Evolutionary conservation across 2,329 filamentous ascomycete genomes (phyloP).

Genomic region (Colletotrichum caudatum): DNA sequence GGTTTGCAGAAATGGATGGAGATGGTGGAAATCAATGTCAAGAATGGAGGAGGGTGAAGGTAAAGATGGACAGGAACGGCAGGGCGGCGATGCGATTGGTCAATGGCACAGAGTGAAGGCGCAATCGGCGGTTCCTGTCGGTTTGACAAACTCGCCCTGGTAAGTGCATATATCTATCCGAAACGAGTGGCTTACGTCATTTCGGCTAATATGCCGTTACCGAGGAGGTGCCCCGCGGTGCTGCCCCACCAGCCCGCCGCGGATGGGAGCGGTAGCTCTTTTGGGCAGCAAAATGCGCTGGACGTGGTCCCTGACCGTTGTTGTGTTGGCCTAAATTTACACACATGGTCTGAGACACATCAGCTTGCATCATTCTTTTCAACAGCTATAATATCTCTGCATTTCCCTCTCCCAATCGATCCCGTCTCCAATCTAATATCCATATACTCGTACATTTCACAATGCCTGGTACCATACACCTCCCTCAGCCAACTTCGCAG

Average conservation of each 20-base stretch:
- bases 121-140: not conserved
- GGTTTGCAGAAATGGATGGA: too few relatives aligned
- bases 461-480: slow-evolving; percentile 30
- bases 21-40: not conserved
- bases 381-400: not conserved
- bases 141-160: not conserved
- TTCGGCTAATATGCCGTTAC: slow-evolving; percentile 16
- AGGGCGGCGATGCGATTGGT: not conserved
- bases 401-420: not conserved
- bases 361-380: slow-evolving; percentile 11
- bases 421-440: too few relatives aligned
- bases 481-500: not conserved
- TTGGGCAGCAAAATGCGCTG: slow-evolving; percentile 28
- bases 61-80: not conserved
- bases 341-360: slow-evolving; percentile 14
- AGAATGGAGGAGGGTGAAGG: not conserved
- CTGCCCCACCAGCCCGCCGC: slow-evolving; percentile 28
- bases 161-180: slow-evolving; percentile 2
- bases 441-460: not conserved
- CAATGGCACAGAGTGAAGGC: not conserved
- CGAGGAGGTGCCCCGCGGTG: slow-evolving; percentile 31
- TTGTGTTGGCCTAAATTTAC: not conserved
- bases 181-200: slow-evolving; percentile 31
- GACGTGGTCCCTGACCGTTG: not conserved
- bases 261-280: slow-evolving; percentile 2